Conservation (phyloP, 148 eudicot species). For the Cornus florida region DNA sequence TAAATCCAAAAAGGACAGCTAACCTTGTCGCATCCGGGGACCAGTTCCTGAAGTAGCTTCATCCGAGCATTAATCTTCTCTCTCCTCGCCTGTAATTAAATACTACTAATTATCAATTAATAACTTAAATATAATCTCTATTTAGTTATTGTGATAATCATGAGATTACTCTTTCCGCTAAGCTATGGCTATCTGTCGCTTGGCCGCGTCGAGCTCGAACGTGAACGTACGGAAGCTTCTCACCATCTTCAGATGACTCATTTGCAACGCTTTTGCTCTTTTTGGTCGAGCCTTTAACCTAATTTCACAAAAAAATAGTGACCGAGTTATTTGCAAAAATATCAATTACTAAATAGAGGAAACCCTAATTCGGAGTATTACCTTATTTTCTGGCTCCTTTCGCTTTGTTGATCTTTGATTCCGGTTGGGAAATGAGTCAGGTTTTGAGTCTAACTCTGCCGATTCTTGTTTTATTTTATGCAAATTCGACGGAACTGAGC, state of each 20-base stretch:
- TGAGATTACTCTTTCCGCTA: conserved; percentile 85
- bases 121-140: background rate
- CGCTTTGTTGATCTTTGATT: conserved; percentile 64
- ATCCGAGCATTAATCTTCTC: conserved; percentile 98
- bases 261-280: conserved; percentile 61
- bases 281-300: conserved; percentile 68
- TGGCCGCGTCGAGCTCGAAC: conserved; percentile 96
- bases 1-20: conserved; percentile 12
- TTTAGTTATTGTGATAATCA: conserved; percentile 16
- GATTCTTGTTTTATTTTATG: conserved; percentile 61
- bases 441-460: conserved; percentile 58
- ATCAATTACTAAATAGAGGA: background rate
- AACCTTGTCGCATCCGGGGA: conserved; percentile 98
- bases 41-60: conserved; percentile 96
- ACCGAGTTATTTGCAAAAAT: background rate
- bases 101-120: background rate
- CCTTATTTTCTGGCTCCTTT: conserved; percentile 82
- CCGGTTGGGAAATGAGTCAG: conserved; percentile 33
- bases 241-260: conserved; percentile 43
- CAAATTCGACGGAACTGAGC: conserved; percentile 23
- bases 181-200: conserved; percentile 98
- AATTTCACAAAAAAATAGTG: conserved; percentile 13
- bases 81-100: conserved; percentile 78
- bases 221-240: conserved; percentile 92
- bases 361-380: conserved; percentile 26